These are phyloP conservation scores for Albatrellus sp. DNA, from an alignment of 1,284 basidiomycete genomes.

Conservation along the genomic window DNA sequence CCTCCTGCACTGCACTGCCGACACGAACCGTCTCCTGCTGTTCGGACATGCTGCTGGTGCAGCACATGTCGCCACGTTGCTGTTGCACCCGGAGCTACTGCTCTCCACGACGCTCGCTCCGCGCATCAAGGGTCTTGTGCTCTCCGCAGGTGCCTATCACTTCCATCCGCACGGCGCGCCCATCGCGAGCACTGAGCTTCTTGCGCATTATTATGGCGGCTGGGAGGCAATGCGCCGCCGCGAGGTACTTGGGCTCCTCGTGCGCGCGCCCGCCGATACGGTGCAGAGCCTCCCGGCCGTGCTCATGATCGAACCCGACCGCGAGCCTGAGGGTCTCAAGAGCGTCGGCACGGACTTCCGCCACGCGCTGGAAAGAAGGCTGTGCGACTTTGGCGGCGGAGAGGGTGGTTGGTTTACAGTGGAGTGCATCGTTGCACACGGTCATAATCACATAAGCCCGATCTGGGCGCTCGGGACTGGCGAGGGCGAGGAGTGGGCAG, in stretches of 20 bases:
- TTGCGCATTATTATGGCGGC: constrained; percentile 6
- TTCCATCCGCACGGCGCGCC: constrained; percentile 23
- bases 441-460: constrained; percentile 54
- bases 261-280: constrained; percentile 13
- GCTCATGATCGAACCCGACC: constrained; percentile 35
- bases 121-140: not conserved
- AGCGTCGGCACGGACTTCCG: constrained; percentile 22
- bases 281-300: constrained; percentile 29
- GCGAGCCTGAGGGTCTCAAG: constrained; percentile 33
- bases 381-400: constrained; percentile 12
- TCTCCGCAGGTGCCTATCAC: constrained; percentile 16
- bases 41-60: not conserved
- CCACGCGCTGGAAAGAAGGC: constrained; percentile 20
- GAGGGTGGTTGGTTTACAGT: constrained; percentile 15
- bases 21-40: not conserved
- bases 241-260: not conserved
- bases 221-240: not conserved
- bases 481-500: constrained; percentile 49
- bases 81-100: constrained; percentile 17
- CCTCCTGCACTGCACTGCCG: not conserved
- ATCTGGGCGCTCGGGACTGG: constrained; percentile 37
- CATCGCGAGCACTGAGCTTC: constrained; percentile 22
- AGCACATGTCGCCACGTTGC: not conserved
- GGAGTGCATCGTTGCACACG: constrained; percentile 26
- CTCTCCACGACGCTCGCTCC: not conserved